A percentile compares a stretch with the other conserved stretches of the same genome.
These are phyloP conservation scores for Sporothrix schenckii DNA, from an alignment of 2,329 filamentous ascomycete genomes.

Conservation along the genomic window DNA sequence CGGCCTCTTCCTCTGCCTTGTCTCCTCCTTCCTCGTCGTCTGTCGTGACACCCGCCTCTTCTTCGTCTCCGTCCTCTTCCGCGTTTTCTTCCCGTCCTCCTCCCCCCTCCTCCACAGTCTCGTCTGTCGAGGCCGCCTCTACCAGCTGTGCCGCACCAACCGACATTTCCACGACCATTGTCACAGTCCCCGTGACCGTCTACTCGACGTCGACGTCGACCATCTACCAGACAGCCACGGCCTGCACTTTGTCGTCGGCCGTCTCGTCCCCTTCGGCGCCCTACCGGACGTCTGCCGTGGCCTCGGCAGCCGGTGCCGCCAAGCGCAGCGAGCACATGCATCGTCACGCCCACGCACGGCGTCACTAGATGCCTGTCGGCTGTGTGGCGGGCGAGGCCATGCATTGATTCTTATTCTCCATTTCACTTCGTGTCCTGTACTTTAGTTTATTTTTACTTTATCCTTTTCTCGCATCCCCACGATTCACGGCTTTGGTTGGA, in stretches of 20 bases:
- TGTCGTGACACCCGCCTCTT: not conserved
- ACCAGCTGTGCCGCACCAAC: constrained; percentile 6
- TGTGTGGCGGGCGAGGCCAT: too few relatives aligned
- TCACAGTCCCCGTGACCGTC: constrained; percentile 16
- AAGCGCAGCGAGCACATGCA: constrained; percentile 3
- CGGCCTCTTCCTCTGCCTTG: not conserved
- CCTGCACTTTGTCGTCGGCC: not conserved
- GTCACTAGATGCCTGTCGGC: not conserved
- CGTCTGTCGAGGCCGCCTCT: too few relatives aligned
- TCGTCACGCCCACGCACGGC: constrained; percentile 17
- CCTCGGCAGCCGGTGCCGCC: not conserved
- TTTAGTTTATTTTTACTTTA: not conserved
- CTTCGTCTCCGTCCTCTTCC: too few relatives aligned
- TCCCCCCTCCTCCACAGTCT: not conserved
- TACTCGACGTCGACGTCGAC: constrained; percentile 29
- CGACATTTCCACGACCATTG: constrained; percentile 3
- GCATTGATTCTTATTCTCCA: too few relatives aligned
- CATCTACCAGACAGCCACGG: constrained; percentile 18
- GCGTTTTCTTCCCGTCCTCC: constrained; percentile 4
- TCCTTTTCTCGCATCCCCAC: not conserved
- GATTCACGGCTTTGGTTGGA: constrained; percentile 13
- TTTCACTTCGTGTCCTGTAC: not conserved
- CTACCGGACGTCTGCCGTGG: not conserved
- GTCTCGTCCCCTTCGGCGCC: not conserved
- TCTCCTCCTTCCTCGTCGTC: constrained; percentile 1